Conservation (phyloP, 305 asterid genomes). For the Fraxinus latifolia region DNA sequence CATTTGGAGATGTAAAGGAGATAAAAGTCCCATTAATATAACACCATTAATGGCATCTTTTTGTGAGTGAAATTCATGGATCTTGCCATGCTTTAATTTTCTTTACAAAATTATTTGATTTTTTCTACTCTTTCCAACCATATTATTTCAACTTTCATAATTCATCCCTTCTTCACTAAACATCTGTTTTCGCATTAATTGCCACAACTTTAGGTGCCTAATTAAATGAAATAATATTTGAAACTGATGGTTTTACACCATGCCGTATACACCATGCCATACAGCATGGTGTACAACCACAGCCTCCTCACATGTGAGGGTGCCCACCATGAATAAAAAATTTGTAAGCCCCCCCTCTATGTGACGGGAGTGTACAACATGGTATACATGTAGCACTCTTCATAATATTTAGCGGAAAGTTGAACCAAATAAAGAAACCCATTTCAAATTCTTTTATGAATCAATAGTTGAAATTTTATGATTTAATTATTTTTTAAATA, state of each 20-base stretch:
- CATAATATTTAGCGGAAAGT: too few relatives aligned
- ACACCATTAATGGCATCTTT: background rate
- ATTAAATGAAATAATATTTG: too few relatives aligned
- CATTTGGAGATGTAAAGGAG: background rate
- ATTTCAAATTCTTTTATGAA: background rate
- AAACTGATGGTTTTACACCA: too few relatives aligned
- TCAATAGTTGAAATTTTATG: background rate
- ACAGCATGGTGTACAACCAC: too few relatives aligned
- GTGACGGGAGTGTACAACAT: too few relatives aligned
- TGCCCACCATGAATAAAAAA: too few relatives aligned
- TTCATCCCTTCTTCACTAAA: background rate
- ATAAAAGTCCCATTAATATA: background rate
- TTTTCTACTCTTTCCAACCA: background rate
- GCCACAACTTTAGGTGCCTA: background rate
- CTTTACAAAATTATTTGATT: background rate
- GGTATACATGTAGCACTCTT: too few relatives aligned
- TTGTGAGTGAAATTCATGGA: background rate
- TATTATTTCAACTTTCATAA: background rate
- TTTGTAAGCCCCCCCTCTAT: too few relatives aligned
- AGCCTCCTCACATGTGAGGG: too few relatives aligned
- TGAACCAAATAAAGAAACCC: background rate
- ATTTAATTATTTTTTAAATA: too few relatives aligned
- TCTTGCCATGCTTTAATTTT: background rate
- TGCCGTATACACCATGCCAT: too few relatives aligned
- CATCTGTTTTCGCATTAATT: background rate